Evolutionary conservation across 768 basidiomycete species (phyloP), one percentile per base, ranked within the genome.

Genomic region (Chiua virens): DNA sequence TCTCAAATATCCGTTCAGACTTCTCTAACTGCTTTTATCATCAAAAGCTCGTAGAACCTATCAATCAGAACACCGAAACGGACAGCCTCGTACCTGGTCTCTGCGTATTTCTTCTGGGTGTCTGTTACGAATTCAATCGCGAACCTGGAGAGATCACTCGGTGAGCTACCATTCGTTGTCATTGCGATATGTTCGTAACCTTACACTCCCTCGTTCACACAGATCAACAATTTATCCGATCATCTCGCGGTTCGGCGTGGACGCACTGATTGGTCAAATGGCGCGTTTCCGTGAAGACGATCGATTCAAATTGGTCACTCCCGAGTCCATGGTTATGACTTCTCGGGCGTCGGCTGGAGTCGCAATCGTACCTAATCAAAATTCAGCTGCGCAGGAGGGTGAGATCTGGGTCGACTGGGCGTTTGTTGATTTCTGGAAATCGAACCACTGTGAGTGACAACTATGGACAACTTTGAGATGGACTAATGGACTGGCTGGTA

Each of bases 401-500:
- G 92, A 94, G 70, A 78, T 97, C 35, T 98, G 97, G 97, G 90
- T 98, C 64, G 95, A 98, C 68, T 98, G 95, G 92, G 81, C 87
- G 0, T 98, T 98, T 70, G 84, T 97, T 7, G 97, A 99, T 69
- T 99, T 98, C 68, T 95, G 92, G 89, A 98, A 98, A 73, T 94
- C 92, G 41, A 95, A 96, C 64, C 97, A 94, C 64, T 92, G 96
- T 96, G 60, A 65, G 89, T 69, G 46, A 41, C 52, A 21, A 10
- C 38, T 7, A 23, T 43, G 25, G 34, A 8, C 27, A 11, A 23
- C 30, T n/a, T 27, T 17, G 39, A 21, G 42, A 36, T 38, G 25
- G 27, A 15, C 36, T 50, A 15, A 27, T 11, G 41, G 23, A 32
- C 15, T 28, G 32, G 17, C n/a, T 27, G 51, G 5, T 50, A 45